Percentiles rank a stretch among this genome's conserved stretches.
phyloP scores from a whole-genome alignment of 2,329 filamentous ascomycete species.

The Hypocrella siamensis region DNA sequence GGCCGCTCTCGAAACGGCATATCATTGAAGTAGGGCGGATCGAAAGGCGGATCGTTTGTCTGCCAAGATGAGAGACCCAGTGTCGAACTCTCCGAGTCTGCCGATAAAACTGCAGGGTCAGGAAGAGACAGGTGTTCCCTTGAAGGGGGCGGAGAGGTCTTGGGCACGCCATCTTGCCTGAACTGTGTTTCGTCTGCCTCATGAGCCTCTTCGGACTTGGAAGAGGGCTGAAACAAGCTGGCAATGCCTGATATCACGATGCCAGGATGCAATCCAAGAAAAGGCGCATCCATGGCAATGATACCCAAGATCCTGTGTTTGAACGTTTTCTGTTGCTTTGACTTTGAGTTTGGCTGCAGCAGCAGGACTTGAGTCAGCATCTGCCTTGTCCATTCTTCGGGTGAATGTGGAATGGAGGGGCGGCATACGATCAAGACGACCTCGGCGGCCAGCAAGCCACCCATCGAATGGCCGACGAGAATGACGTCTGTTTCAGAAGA shows the following conservation, averaged over 20 bases:
- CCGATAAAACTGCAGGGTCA: constrained; percentile 3
- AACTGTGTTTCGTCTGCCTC: background rate
- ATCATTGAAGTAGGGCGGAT: constrained; percentile 65
- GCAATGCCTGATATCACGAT: constrained; percentile 69
- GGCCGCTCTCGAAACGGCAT: constrained; percentile 51
- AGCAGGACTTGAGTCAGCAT: background rate
- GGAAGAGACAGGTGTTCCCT: constrained; percentile 6
- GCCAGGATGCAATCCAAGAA: constrained; percentile 77
- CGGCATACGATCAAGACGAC: constrained; percentile 46
- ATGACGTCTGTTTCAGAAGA: constrained; percentile 60
- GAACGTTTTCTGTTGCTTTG: constrained; percentile 26
- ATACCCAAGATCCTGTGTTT: constrained; percentile 67
- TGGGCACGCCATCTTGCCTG: background rate
- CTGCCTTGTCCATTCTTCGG: background rate
- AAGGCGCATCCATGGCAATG: constrained; percentile 72
- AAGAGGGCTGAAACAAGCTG: constrained; percentile 50
- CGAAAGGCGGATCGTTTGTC: constrained; percentile 47
- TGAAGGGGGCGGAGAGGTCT: constrained; percentile 5
- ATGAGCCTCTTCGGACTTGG: constrained; percentile 8
- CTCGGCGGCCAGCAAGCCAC: constrained; percentile 69
- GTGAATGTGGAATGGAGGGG: background rate
- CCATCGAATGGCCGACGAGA: constrained; percentile 80
- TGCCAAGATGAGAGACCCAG: constrained; percentile 3
- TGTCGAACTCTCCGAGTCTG: background rate
- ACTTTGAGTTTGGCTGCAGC: constrained; percentile 18